These are phyloP conservation scores for Epichloe sibirici DNA, from an alignment of 2,329 filamentous ascomycete genomes.

Conservation along the genomic window DNA sequence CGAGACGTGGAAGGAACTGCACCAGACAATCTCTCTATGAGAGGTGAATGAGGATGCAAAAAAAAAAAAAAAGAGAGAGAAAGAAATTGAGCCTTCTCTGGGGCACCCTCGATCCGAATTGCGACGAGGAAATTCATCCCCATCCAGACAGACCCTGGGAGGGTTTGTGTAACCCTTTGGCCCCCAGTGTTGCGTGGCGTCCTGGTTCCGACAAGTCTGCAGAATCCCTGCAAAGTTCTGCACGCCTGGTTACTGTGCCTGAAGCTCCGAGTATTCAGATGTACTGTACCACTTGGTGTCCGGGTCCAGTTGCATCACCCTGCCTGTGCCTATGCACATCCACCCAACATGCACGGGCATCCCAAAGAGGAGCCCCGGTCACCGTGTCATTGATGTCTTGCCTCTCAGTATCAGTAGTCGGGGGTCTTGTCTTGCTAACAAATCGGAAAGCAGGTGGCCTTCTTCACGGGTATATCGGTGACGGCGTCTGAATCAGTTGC, in stretches of 20 bases:
- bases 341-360: constrained; percentile 10
- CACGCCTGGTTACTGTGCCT: constrained; percentile 10
- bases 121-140: not conserved
- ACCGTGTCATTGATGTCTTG: constrained; percentile 10
- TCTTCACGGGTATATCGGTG: constrained; percentile 6
- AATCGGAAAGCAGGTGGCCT: constrained; percentile 6
- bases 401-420: constrained; percentile 2
- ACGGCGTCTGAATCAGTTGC: constrained; percentile 6
- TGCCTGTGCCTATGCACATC: constrained; percentile 8
- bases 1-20: too few species aligned
- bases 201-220: constrained; percentile 12
- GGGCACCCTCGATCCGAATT: not conserved
- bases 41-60: not conserved
- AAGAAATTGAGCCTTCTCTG: not conserved
- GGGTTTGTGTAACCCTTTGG: constrained; percentile 10
- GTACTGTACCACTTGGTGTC: constrained; percentile 12
- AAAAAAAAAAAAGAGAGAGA: not conserved
- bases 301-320: constrained; percentile 8
- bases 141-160: not conserved
- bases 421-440: constrained; percentile 3
- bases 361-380: constrained; percentile 8
- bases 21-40: too few species aligned
- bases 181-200: constrained; percentile 14
- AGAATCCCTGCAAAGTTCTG: constrained; percentile 10
- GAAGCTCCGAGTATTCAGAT: constrained; percentile 11